Evolutionary conservation across 2,329 filamentous ascomycete species (phyloP), one percentile per base, ranked within the genome.

Genomic region (Coniella lustricola): DNA sequence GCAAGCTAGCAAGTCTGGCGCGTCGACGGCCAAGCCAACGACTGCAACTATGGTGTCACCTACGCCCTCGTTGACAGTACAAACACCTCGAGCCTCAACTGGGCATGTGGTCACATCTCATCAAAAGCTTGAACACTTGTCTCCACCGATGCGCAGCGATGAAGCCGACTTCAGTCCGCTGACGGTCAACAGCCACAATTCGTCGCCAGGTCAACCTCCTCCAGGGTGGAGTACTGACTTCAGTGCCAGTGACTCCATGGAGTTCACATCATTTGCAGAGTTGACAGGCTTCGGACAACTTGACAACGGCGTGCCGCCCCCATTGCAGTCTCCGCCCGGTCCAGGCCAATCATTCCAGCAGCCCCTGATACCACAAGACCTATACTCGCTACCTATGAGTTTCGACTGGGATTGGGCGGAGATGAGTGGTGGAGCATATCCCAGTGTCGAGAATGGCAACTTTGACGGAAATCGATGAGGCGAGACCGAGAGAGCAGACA

Each of bases 371-470:
- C 91, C 93, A 4, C 89, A 91, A 59, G 93, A 97, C 67, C 68
- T 97, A 21, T 98, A 93, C 82, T 86, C 91, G 64, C 84, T 97
- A 79, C 90, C 91, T 1, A 95, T 95, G 84, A 94, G 88, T 3
- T 76, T 97, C 18, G 91, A 97, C 62, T 96, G 90, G 90, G 89
- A 79, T 60, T 84, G 79, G 77, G 79, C 79, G 1, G 80, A 83
- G 63, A 81, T 84, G 73, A 82, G 77, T 29, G 79, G 79, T n/a
- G 80, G 79, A 9, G 72, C 74, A 2, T 83, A 83, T 56, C 79
- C 80, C 10, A 75, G 75, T 21, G 80, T 83, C 35, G 80, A 84
- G 59, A 84, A 83, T 54, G 79, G 79, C 5, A 75, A 73, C 50
- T 76, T 73, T 58, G 67, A 65, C 16, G 50, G 33, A 12, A 44